Evolutionary conservation across 163 green algal species (phyloP), one percentile per base, ranked within the genome.

Genomic region (Coccomyxa subellipsoidea): DNA sequence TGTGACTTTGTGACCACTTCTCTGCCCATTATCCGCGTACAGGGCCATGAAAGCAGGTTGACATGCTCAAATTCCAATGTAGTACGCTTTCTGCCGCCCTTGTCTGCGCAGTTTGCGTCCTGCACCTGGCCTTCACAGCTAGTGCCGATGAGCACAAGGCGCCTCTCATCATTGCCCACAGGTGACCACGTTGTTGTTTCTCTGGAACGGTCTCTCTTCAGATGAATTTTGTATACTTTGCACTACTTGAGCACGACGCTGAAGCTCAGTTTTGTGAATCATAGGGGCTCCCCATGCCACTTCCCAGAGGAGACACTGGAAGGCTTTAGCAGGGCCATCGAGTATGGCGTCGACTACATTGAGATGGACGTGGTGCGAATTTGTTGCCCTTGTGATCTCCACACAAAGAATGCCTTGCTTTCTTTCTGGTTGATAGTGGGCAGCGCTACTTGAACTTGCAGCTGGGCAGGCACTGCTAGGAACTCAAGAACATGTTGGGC

Each of bases 221-320:
- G n/a, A n/a, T n/a, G n/a, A n/a, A n/a, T n/a, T n/a, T n/a, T n/a
- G n/a, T n/a, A n/a, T n/a, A n/a, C n/a, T n/a, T n/a, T n/a, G n/a
- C n/a, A n/a, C n/a, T n/a, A n/a, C n/a, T n/a, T n/a, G n/a, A n/a
- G n/a, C n/a, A n/a, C 12, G 47, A 18, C 12, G 47, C 47, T 66
- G 18, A 66, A 66, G 47, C 66, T 32, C 66, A 73, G 1, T 73
- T 34, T 34, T 73, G 66, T 73, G 66, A 2, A 32, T 6, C 53
- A 10, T 66, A 82, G 78, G 59, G 78, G 78, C 12, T 82, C 78
- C 0, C 78, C 78, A 37, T 82, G 78, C 59, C 25, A 69, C 10
- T n/a, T 82, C 32, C 78, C 78, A 21, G 78, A 82, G 31, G 78
- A 82, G 66, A 77, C 78, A 6, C 78, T 82, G 59, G 78, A 59